Conservation (phyloP, 306 rosid genomes). For the Oemleria cerasiformis region DNA sequence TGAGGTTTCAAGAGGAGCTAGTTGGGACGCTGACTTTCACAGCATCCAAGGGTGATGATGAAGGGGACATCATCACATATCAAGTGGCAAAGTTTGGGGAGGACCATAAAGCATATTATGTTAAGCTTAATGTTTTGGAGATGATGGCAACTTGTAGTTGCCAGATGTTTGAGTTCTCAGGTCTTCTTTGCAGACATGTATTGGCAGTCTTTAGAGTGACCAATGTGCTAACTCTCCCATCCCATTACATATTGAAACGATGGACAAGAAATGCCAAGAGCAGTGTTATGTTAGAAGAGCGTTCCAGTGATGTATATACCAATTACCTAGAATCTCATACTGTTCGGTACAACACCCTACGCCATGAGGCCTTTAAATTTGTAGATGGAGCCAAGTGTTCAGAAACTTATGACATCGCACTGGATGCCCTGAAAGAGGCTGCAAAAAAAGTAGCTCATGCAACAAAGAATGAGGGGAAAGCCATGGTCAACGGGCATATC, state of each 20-base stretch:
- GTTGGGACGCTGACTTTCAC: constrained; percentile 90
- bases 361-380: constrained; percentile 78
- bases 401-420: constrained; percentile 67
- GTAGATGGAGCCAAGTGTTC: constrained; percentile 74
- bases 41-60: constrained; percentile 86
- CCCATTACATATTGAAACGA: constrained; percentile 89
- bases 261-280: constrained; percentile 99
- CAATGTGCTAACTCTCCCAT: constrained; percentile 92
- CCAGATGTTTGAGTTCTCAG: constrained; percentile 98
- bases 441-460: constrained; percentile 58
- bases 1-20: constrained; percentile 93
- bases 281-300: constrained; percentile 83
- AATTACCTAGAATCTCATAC: constrained; percentile 96
- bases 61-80: constrained; percentile 73
- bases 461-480: constrained; percentile 53
- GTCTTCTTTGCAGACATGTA: constrained; percentile 95
- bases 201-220: constrained; percentile 98
- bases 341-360: constrained; percentile 85
- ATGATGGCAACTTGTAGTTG: constrained; percentile 93
- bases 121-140: constrained; percentile 86
- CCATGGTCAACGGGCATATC: constrained; percentile 56
- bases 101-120: constrained; percentile 73
- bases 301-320: constrained; percentile 59
- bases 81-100: constrained; percentile 92
- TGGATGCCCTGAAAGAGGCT: constrained; percentile 71